Evolutionary conservation across 2,329 filamentous ascomycete species (phyloP).

Genomic region (Dactylellina parvicollis): DNA sequence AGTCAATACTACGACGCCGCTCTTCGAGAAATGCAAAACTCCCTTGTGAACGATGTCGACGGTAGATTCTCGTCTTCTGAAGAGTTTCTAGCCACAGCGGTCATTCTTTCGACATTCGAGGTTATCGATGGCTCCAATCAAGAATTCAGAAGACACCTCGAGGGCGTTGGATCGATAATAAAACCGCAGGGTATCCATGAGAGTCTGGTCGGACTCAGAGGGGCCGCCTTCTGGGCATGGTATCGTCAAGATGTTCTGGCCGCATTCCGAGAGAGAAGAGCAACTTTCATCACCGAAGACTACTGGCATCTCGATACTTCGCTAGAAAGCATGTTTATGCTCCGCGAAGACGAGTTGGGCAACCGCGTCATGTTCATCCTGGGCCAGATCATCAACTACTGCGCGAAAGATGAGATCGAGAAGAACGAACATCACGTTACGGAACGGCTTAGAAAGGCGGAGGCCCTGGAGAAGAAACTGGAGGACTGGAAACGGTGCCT

Average conservation of each 20-base stretch:
- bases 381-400: slow-evolving; percentile 52
- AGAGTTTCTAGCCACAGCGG: slow-evolving; percentile 59
- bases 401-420: slow-evolving; percentile 51
- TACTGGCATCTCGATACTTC: slow-evolving; percentile 48
- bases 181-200: slow-evolving; percentile 59
- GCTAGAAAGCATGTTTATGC: slow-evolving; percentile 46
- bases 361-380: slow-evolving; percentile 52
- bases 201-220: slow-evolving; percentile 57
- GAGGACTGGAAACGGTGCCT: slow-evolving; percentile 51
- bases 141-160: slow-evolving; percentile 59
- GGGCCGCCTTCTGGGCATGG: slow-evolving; percentile 60
- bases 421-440: slow-evolving; percentile 49
- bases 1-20: slow-evolving; percentile 58
- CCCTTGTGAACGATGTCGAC: slow-evolving; percentile 42
- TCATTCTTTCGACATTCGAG: slow-evolving; percentile 59
- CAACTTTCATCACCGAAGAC: slow-evolving; percentile 56
- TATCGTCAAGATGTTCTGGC: slow-evolving; percentile 60
- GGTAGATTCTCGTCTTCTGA: slow-evolving; percentile 48
- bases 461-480: slow-evolving; percentile 41
- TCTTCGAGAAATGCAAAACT: slow-evolving; percentile 56
- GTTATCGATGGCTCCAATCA: slow-evolving; percentile 59
- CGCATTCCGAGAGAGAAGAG: slow-evolving; percentile 59
- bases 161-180: slow-evolving; percentile 59
- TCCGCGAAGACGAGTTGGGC: slow-evolving; percentile 45
- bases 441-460: slow-evolving; percentile 40